Evolutionary conservation across 164 flowering plant species (phyloP), one percentile per base, ranked within the genome.

Genomic region (Paratinospora sagittata): DNA sequence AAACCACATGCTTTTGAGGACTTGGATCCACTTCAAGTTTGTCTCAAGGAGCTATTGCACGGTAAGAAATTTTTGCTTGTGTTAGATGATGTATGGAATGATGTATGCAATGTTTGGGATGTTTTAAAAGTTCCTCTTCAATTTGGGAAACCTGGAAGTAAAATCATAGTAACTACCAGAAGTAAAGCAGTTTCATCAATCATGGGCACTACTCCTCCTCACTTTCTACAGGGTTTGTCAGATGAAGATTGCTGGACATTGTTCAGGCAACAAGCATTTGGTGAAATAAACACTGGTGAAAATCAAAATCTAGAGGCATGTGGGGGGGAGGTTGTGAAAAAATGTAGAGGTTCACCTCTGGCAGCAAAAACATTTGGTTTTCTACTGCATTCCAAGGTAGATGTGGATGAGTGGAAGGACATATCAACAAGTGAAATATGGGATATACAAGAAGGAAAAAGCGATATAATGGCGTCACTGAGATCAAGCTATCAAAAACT

Each of bases 311-410:
- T 78, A 67, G 63, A 13, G 12, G 14, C 30, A 0, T 60, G 66
- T 68, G 75, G 73, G 11, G 58, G 47, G 27, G 68, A 75, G 33
- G 72, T 74, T 24, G 77, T 68, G 1, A 43, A 55, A 65, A 79
- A 73, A 57, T 79, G 81, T 49, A 47, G 24, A 30, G 81, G 81
- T 9, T 55, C 73, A 41, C 81, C 81, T 17, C 30, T 78, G 33
- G 81, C 78, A 45, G 72, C 66, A 30, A 64, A 69, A 57, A 61
- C 68, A 14, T 8, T 79, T 33, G 81, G 76, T 1, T 26, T 65
- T 19, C 72, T 79, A 36, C 36, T 79, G 66, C 24, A 61, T 2
- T 37, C 58, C 9, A 66, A 23, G 30, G 41, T 26, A 1, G 33
- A 45, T 36, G 68, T 62, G 43, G 52, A 63, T 16, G 76, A 73